These are phyloP conservation scores for Trichoderma sp. DNA, from an alignment of 2,329 filamentous ascomycete genomes.

Conservation along the genomic window DNA sequence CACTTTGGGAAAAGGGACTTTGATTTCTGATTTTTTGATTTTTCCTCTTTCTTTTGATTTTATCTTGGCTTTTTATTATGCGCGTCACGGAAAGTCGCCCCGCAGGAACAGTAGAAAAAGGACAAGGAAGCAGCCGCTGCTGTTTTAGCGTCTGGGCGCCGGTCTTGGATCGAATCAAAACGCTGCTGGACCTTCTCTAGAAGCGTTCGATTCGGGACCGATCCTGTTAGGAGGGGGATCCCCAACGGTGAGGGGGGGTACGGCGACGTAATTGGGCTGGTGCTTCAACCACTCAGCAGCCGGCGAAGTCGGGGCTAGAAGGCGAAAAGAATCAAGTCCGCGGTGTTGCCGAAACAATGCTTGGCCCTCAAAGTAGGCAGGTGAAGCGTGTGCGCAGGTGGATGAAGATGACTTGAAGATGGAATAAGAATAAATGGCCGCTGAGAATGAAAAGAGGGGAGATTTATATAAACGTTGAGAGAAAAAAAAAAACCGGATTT, in stretches of 20 bases:
- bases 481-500: not conserved
- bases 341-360: constrained; percentile 24
- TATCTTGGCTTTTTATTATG: not conserved
- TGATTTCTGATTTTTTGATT: not conserved
- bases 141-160: constrained; percentile 13
- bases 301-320: not conserved
- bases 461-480: no score
- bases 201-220: constrained; percentile 22
- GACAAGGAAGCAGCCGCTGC: not conserved
- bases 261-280: constrained; percentile 26
- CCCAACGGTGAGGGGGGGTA: not conserved
- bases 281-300: constrained; percentile 21
- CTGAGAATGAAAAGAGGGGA: not conserved
- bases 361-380: not conserved
- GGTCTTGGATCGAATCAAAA: constrained; percentile 1
- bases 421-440: not conserved
- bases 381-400: not conserved
- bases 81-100: not conserved
- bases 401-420: not conserved
- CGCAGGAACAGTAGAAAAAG: not conserved
- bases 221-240: constrained; percentile 14
- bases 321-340: constrained; percentile 18
- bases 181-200: constrained; percentile 6
- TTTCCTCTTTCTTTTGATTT: not conserved
- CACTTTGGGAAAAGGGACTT: not conserved